Percentiles rank a stretch among this genome's conserved stretches.
These are phyloP conservation scores for Sordariomycetes sp. DNA, from an alignment of 2,329 filamentous ascomycete genomes.

Conservation along the genomic window DNA sequence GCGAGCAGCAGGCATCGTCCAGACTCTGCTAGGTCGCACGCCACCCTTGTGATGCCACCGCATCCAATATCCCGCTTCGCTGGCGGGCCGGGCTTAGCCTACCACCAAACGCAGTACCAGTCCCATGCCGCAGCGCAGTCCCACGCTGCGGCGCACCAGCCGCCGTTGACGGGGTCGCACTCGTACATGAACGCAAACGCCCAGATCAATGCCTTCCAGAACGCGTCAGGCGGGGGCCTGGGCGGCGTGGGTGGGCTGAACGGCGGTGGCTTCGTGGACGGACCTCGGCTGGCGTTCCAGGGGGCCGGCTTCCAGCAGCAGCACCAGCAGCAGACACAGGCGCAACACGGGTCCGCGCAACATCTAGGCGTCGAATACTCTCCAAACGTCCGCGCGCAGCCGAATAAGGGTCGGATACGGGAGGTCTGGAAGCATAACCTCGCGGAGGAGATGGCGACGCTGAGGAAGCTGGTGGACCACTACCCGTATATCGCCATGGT, in stretches of 20 bases:
- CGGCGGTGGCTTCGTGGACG: slow-evolving; percentile 24
- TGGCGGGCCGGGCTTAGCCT: slow-evolving; percentile 29
- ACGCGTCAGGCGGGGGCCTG: slow-evolving; percentile 42
- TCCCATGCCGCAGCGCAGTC: slow-evolving; percentile 38
- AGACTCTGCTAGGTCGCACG: neutral
- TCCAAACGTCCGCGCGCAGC: slow-evolving; percentile 36
- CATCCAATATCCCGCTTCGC: slow-evolving; percentile 33
- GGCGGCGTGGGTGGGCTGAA: slow-evolving; percentile 47
- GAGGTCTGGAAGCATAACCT: slow-evolving; percentile 95
- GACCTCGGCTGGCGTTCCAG: slow-evolving; percentile 8
- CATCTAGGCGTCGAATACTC: slow-evolving; percentile 16
- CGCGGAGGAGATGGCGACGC: slow-evolving; percentile 76
- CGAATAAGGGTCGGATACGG: slow-evolving; percentile 75
- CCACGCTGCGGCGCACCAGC: slow-evolving; percentile 37
- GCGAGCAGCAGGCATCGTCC: neutral
- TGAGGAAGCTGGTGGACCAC: slow-evolving; percentile 75
- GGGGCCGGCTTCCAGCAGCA: slow-evolving; percentile 38
- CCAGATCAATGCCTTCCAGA: slow-evolving; percentile 55
- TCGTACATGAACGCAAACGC: slow-evolving; percentile 60
- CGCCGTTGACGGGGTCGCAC: slow-evolving; percentile 53
- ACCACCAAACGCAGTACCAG: slow-evolving; percentile 35
- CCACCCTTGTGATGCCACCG: slow-evolving; percentile 21
- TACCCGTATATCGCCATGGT: slow-evolving; percentile 96
- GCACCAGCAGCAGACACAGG: slow-evolving; percentile 33
- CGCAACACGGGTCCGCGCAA: slow-evolving; percentile 29